Conservation (phyloP, 2,329 filamentous ascomycete genomes). For the Elsinoe arachidis region DNA sequence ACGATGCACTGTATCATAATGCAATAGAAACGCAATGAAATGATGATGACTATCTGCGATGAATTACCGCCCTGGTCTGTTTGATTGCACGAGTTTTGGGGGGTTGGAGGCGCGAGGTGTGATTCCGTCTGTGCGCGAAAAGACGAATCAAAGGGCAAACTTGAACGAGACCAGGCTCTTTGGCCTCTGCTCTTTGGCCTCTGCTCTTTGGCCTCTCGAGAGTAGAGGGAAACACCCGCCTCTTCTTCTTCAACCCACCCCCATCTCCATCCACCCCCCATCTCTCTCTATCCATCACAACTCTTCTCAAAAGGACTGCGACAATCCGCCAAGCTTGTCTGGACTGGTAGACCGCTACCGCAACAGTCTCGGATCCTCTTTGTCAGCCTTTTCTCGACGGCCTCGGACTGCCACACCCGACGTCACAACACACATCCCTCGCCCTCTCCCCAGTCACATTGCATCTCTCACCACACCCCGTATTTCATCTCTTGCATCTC, state of each 20-base stretch:
- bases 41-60: not conserved
- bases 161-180: too few species aligned
- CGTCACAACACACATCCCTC: not conserved
- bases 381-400: slow-evolving; percentile 1
- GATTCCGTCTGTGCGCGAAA: not conserved
- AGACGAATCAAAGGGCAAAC: not conserved
- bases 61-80: not conserved
- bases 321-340: slow-evolving; percentile 3
- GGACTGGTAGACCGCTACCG: slow-evolving; percentile 5
- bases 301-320: not conserved
- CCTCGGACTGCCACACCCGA: slow-evolving; percentile 3
- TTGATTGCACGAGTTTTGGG: slow-evolving; percentile 6
- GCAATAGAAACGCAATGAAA: not conserved
- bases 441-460: slow-evolving; percentile 2
- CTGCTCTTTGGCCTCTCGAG: not conserved
- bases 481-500: not conserved
- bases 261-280: slow-evolving; percentile 10
- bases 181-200: too few species aligned
- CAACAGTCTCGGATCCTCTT: slow-evolving; percentile 10
- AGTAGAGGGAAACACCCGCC: slow-evolving; percentile 7
- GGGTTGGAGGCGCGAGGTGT: slow-evolving; percentile 1
- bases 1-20: not conserved
- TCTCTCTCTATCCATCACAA: slow-evolving; percentile 4
- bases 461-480: slow-evolving; percentile 1
- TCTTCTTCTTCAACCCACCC: slow-evolving; percentile 4